Evolutionary conservation across 305 asterid species (phyloP), one percentile per base, ranked within the genome.

Genomic region (Solanum chacoense): DNA sequence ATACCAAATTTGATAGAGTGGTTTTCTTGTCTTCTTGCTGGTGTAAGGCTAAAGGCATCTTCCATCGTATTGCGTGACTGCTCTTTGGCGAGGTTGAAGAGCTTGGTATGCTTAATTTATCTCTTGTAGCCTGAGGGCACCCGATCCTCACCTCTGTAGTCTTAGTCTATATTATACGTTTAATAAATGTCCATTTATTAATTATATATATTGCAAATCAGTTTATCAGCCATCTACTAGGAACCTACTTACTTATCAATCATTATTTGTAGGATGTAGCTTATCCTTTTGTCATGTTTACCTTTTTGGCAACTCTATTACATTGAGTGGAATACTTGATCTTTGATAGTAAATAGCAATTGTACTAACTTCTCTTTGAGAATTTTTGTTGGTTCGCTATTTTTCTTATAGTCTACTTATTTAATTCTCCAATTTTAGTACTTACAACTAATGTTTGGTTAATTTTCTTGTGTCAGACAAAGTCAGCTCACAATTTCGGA

Each of bases 401-500:
- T 32, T 84, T 84, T 59, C 87, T 32, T n/a, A n/a, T 84, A 32
- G 31, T 11, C 75, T 55, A 59, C 87, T 84, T 84, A 40, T 84
- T 59, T 22, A 50, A 59, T 59, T 83, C 34, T 59, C n/a, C 12
- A 8, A 34, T 84, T 84, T 84, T 84, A 84, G 32, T 32, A 84
- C 74, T 84, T 86, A 29, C 35, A 90, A 89, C 73, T 94, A 91
- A 93, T 94, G 55, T 87, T 84, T 86, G 90, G 45, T 89, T 88
- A 90, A 87, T 35, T 89, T 92, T 89, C 75, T 90, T 85, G 35
- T 90, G 88, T 83, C 98, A 96, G 99, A 90, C 98, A 96, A 91
- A 94, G 95, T 92, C 98, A 96, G 91, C 95, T 96, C 89, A 98
- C 99, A 87, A 95, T 98, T 90, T 92, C 99, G 84, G 99, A 98